Base-by-base conservation (phyloP, 345 rosid species). In the Bruguiera gymnorhiza region DNA sequence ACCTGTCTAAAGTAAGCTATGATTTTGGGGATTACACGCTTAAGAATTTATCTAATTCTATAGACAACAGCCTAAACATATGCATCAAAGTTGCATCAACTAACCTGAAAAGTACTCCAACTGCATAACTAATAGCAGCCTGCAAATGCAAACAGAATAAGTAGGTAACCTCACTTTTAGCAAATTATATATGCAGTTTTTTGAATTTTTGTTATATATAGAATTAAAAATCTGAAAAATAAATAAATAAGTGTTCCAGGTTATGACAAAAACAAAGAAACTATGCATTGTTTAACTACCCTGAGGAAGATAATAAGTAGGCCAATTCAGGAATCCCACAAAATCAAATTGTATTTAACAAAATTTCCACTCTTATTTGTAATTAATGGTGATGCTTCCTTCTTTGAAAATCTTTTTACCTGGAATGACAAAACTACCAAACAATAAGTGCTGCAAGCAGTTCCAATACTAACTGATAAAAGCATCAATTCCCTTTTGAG, bases 31-130 rank as follows among this genome's bases (percentile, higher is more conserved):
- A 43, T 9, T 30, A 66, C n/a, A n/a, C 20, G 59, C 56, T 43
- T 43, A 13, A 18, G 50, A 11, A 43, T 43, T 43, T 43, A 3
- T 3, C 5, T 13, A 43, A 43, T 11, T 9, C 46, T 13, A 11
- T 43, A 43, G 50, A 51, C 62, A 16, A 61, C 30, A 65, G 21
- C 18, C 8, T 43, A n/a, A 46, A 21, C 6, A 34, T 18, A 31
- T 19, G 37, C 23, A 3, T 11, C 26, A 57, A 39, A n/a, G 36
- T 63, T 21, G 15, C 32, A 70, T 67, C 62, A 59, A 79, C 84
- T 69, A 72, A 91, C 98, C 98, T 86, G 92, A 86, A 87, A 79
- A 85, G 71, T 59, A 87, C 96, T 62, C 98, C 97, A 37, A 91
- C 75, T 0, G 86, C 90, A 83, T 94, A 94, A 73, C 97, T 94